These are phyloP conservation scores for Clarireedia homoeocarpa DNA, from an alignment of 2,329 filamentous ascomycete genomes.

Conservation along the genomic window DNA sequence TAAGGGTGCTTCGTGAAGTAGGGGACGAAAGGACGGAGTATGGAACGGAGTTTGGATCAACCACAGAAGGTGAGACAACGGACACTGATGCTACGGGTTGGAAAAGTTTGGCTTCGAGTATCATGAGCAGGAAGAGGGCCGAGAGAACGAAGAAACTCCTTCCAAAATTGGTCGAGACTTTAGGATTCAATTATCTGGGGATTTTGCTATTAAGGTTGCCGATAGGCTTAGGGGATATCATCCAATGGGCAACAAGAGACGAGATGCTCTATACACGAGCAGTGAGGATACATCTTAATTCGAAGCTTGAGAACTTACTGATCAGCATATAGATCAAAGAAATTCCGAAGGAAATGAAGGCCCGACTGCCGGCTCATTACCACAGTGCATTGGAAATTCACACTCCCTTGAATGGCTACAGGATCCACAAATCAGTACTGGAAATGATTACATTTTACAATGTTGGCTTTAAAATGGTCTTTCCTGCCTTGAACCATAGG, in stretches of 20 bases:
- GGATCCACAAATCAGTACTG: slow-evolving; percentile 57
- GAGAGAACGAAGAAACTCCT: slow-evolving; percentile 28
- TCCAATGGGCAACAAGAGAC: slow-evolving; percentile 57
- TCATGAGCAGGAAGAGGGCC: slow-evolving; percentile 29
- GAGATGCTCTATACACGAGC: slow-evolving; percentile 67
- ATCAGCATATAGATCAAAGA: slow-evolving; percentile 40
- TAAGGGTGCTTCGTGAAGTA: slow-evolving; percentile 33
- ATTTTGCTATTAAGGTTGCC: slow-evolving; percentile 69
- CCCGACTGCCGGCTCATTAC: slow-evolving; percentile 55
- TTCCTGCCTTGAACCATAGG: slow-evolving; percentile 66
- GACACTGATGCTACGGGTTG: slow-evolving; percentile 28
- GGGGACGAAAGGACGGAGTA: slow-evolving; percentile 28
- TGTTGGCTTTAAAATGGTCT: slow-evolving; percentile 58
- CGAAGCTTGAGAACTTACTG: not conserved
- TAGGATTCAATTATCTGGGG: slow-evolving; percentile 75
- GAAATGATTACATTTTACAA: slow-evolving; percentile 57
- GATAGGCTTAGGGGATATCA: slow-evolving; percentile 65
- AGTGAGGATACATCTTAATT: slow-evolving; percentile 33
- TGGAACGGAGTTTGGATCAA: slow-evolving; percentile 31
- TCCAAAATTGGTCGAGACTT: slow-evolving; percentile 65
- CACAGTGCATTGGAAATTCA: slow-evolving; percentile 49
- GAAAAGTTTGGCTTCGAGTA: slow-evolving; percentile 40
- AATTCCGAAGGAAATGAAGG: slow-evolving; percentile 57
- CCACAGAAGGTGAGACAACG: slow-evolving; percentile 31
- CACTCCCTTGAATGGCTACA: slow-evolving; percentile 40